These are phyloP conservation scores for Furcasterigmium sp. DNA, from an alignment of 2,329 filamentous ascomycete genomes.

Conservation along the genomic window DNA sequence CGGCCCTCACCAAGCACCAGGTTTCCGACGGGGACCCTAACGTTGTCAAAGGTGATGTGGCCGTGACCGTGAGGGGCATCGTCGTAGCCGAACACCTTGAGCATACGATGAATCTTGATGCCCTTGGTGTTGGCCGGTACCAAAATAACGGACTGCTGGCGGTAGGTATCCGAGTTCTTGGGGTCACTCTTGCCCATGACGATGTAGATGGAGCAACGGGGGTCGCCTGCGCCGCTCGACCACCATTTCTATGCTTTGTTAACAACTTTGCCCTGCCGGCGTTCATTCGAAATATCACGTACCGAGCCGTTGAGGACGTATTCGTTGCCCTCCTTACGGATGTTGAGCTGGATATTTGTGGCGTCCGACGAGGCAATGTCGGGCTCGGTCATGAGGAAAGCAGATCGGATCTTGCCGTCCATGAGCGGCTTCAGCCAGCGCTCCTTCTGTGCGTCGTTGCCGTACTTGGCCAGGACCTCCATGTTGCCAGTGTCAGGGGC, in stretches of 20 bases:
- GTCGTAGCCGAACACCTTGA: slow-evolving; percentile 92
- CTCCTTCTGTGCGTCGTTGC: slow-evolving; percentile 77
- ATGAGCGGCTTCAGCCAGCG: slow-evolving; percentile 78
- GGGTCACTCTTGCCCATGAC: slow-evolving; percentile 93
- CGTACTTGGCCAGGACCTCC: slow-evolving; percentile 91
- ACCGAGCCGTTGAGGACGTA: slow-evolving; percentile 88
- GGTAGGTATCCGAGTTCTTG: slow-evolving; percentile 70
- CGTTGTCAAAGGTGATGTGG: slow-evolving; percentile 83
- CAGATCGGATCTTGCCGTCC: slow-evolving; percentile 79
- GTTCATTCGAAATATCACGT: slow-evolving; percentile 23
- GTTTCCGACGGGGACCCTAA: slow-evolving; percentile 77
- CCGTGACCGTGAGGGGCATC: slow-evolving; percentile 98
- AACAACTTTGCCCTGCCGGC: neutral
- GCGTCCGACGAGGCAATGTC: slow-evolving; percentile 86
- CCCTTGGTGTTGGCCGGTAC: slow-evolving; percentile 78
- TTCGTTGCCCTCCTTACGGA: slow-evolving; percentile 76
- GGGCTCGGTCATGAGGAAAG: slow-evolving; percentile 92
- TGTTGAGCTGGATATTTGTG: slow-evolving; percentile 83
- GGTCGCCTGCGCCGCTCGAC: slow-evolving; percentile 93
- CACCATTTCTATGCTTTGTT: slow-evolving; percentile 78
- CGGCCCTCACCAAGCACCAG: slow-evolving; percentile 90
- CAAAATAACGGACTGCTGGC: slow-evolving; percentile 88
- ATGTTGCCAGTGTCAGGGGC: slow-evolving; percentile 94
- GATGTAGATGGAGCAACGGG: slow-evolving; percentile 86
- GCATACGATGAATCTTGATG: slow-evolving; percentile 89